Conservation (phyloP, 2,329 filamentous ascomycete genomes). For the Seiridium unicorne region DNA sequence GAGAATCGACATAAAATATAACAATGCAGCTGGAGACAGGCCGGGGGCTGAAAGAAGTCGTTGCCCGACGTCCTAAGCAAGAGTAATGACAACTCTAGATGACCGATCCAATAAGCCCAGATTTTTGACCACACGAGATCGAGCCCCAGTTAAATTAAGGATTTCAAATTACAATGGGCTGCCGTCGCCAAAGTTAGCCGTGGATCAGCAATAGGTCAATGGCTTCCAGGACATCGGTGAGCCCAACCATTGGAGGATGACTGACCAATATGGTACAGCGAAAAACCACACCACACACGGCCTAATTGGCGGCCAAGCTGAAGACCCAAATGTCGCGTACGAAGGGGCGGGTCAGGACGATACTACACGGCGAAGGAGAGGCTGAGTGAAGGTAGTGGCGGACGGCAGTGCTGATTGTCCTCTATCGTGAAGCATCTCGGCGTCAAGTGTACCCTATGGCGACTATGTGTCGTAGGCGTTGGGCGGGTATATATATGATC, state of each 20-base stretch:
- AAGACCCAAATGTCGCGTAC: slow-evolving; percentile 19
- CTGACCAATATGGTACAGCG: slow-evolving; percentile 43
- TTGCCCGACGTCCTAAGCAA: too few relatives aligned
- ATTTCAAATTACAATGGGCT: slow-evolving; percentile 27
- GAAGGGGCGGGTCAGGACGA: slow-evolving; percentile 16
- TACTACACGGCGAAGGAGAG: slow-evolving; percentile 15
- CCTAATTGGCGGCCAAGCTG: slow-evolving; percentile 24
- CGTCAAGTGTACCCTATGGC: slow-evolving; percentile 21
- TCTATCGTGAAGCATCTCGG: slow-evolving; percentile 31
- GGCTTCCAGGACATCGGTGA: slow-evolving; percentile 9
- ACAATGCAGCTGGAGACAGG: too few relatives aligned
- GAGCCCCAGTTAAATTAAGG: slow-evolving; percentile 25
- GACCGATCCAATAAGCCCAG: slow-evolving; percentile 1
- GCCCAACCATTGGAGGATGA: slow-evolving; percentile 27
- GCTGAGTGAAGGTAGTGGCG: slow-evolving; percentile 20
- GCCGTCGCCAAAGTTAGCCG: slow-evolving; percentile 19
- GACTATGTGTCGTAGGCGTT: slow-evolving; percentile 13
- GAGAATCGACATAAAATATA: too few relatives aligned
- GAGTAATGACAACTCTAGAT: neutral
- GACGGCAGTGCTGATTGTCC: slow-evolving; percentile 19
- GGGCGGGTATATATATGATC: slow-evolving; percentile 24
- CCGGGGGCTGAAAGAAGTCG: too few relatives aligned
- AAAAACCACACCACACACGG: slow-evolving; percentile 23
- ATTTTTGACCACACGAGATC: slow-evolving; percentile 9
- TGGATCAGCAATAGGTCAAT: slow-evolving; percentile 11